phyloP scores from a whole-genome alignment of 108 stramenopile species.

The Fragilaria crotonensis region DNA sequence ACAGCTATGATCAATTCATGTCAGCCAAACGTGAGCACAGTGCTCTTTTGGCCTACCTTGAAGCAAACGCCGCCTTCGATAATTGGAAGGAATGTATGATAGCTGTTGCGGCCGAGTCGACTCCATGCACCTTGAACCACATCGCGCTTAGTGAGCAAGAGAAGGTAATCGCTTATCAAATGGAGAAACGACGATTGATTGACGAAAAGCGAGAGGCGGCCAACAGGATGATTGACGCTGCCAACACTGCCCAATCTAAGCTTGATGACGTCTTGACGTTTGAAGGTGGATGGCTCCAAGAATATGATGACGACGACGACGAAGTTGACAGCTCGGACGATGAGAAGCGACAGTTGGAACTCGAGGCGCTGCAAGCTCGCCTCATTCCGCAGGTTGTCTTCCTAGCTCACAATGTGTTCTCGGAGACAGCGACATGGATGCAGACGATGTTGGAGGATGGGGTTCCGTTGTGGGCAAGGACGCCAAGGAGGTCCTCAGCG shows the following conservation, averaged over 20 bases:
- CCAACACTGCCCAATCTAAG: constrained; percentile 35
- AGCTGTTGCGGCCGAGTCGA: constrained; percentile 2
- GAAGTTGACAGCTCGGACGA: constrained; percentile 12
- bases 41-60: constrained; percentile 28
- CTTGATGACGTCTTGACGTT: constrained; percentile 47
- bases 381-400: constrained; percentile 45
- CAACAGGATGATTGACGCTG: constrained; percentile 34
- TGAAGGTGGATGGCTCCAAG: constrained; percentile 73
- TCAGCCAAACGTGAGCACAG: constrained; percentile 18
- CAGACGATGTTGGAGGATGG: constrained; percentile 44
- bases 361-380: constrained; percentile 31
- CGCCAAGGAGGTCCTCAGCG: constrained; percentile 19
- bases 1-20: background rate
- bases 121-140: constrained; percentile 12
- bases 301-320: constrained; percentile 33
- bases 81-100: constrained; percentile 36
- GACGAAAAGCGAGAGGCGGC: constrained; percentile 27
- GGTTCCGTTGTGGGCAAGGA: constrained; percentile 20
- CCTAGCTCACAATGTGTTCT: constrained; percentile 54
- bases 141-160: constrained; percentile 24
- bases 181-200: constrained; percentile 35
- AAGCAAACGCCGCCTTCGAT: constrained; percentile 25
- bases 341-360: constrained; percentile 30
- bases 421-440: constrained; percentile 67
- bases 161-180: constrained; percentile 33